A percentile compares a stretch with the other conserved stretches of the same genome.
Conservation (phyloP, 139 green algal species). For the Chlorella sp. region DNA sequence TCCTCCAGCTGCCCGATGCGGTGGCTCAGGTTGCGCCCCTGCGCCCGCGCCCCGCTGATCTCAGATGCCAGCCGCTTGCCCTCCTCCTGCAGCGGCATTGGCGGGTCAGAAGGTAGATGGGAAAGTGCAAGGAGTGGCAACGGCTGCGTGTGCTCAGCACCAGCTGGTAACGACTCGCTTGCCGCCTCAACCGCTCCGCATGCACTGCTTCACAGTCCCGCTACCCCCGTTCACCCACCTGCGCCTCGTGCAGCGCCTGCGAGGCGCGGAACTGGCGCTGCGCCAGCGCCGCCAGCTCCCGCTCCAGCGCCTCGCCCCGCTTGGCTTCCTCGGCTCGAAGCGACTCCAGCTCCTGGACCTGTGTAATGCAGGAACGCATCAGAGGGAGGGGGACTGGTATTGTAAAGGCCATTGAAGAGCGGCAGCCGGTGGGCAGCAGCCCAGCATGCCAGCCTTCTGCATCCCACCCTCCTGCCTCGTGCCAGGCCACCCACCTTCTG, state of each 20-base stretch:
- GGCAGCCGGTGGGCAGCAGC: too few species aligned
- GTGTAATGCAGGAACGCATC: not conserved
- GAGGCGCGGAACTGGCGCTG: slow-evolving; percentile 29
- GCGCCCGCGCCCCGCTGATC: slow-evolving; percentile 17
- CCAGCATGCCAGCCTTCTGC: too few species aligned
- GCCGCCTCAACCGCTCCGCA: too few species aligned
- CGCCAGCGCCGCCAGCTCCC: slow-evolving; percentile 9
- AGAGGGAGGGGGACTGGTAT: too few species aligned
- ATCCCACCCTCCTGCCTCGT: too few species aligned
- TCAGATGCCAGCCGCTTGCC: not conserved
- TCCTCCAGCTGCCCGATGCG: slow-evolving; percentile 33
- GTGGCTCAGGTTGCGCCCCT: slow-evolving; percentile 33
- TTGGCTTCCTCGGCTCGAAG: not conserved
- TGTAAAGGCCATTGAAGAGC: too few species aligned
- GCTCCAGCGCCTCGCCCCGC: not conserved
- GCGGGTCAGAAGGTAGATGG: too few species aligned
- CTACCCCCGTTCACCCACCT: not conserved
- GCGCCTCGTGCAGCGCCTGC: slow-evolving; percentile 19
- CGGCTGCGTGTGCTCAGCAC: too few species aligned
- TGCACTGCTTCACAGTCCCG: too few species aligned
- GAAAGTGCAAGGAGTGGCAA: too few species aligned
- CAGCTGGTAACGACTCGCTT: too few species aligned
- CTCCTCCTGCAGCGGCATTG: too few species aligned
- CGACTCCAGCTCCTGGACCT: slow-evolving; percentile 28
- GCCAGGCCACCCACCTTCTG: slow-evolving; percentile 11